A percentile compares a stretch with the other conserved stretches of the same genome.
phyloP scores from a whole-genome alignment of 176 grass and related monocot genomes.

The Oryza meyeriana region DNA sequence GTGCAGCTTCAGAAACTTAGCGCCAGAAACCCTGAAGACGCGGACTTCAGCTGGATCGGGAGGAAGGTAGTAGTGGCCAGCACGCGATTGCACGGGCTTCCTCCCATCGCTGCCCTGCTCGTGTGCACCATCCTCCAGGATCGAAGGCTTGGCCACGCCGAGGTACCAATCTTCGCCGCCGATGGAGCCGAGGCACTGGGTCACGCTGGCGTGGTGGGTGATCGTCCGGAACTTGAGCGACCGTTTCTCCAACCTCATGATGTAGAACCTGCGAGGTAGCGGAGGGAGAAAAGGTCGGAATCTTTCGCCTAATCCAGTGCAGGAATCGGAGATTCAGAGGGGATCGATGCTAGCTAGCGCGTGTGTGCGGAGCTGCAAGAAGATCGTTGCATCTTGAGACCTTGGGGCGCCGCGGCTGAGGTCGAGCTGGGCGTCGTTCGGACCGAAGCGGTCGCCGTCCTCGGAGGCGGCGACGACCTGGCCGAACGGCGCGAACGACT shows the following conservation, averaged over 20 bases:
- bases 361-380: neutral
- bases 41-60: constrained; percentile 72
- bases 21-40: constrained; percentile 72
- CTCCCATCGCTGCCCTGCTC: constrained; percentile 40
- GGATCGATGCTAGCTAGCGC: neutral
- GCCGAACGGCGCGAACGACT: constrained; percentile 82
- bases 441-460: constrained; percentile 70
- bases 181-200: constrained; percentile 87
- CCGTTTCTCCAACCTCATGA: constrained; percentile 62
- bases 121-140: constrained; percentile 49
- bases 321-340: neutral
- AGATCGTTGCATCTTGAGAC: neutral
- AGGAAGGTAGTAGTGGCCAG: constrained; percentile 63
- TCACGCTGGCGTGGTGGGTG: constrained; percentile 92
- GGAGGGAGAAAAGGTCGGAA: neutral
- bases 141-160: constrained; percentile 69
- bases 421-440: constrained; percentile 85
- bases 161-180: constrained; percentile 86
- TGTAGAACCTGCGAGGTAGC: constrained; percentile 58
- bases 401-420: constrained; percentile 81
- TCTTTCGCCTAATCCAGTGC: neutral
- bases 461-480: constrained; percentile 69
- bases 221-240: constrained; percentile 64
- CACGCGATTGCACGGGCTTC: constrained; percentile 31
- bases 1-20: constrained; percentile 89